Base-by-base conservation (phyloP, 176 grass and related monocot species). In the Aegilops sharonensis region DNA sequence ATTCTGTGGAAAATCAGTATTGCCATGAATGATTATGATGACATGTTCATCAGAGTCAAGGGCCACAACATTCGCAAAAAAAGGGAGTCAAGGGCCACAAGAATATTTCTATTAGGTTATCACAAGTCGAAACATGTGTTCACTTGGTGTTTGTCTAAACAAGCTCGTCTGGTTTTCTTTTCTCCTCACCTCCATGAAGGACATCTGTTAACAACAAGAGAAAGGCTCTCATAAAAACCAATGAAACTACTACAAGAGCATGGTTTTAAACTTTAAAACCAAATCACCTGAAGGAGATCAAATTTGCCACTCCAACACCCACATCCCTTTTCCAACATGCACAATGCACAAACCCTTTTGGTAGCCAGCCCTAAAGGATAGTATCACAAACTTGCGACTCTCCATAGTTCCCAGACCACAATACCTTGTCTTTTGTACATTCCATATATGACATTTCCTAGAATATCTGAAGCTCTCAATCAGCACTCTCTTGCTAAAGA, bases 151-250 rank as follows among this genome's bases (percentile, higher is more conserved):
- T 39, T 52, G 47, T 40, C 64, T 29, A n/a, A 61, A 78, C 68
- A 13, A 21, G 25, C 13, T 59, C 7, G 11, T 84, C 50, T 43
- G 27, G 36, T 84, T 83, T 75, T 80, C 68, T 36, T 84, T 66
- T 35, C 25, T 75, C 15, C 4, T 32, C 21, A 83, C 34, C 42
- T 59, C 32, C 47, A 67, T 9, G 23, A 43, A 79, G 39, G 45
- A 85, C 65, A 73, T 60, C 84, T 87, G 57, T 74, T 52, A 50
- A 50, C 13, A 50, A 90, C 34, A 83, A 76, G 9, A 29, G 21
- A 17, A 80, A 79, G 9, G 9, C 61, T 68, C 42, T 78, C 80
- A 79, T 73, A 21, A 73, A 78, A 57, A 59, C 6, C 65, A 69
- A 61, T 24, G 65, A 17, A 62, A 71, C 48, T 31, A 50, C 12